These are phyloP conservation scores for Sarcodon aspratus DNA, from an alignment of 768 basidiomycete species.

Conservation along the genomic window DNA sequence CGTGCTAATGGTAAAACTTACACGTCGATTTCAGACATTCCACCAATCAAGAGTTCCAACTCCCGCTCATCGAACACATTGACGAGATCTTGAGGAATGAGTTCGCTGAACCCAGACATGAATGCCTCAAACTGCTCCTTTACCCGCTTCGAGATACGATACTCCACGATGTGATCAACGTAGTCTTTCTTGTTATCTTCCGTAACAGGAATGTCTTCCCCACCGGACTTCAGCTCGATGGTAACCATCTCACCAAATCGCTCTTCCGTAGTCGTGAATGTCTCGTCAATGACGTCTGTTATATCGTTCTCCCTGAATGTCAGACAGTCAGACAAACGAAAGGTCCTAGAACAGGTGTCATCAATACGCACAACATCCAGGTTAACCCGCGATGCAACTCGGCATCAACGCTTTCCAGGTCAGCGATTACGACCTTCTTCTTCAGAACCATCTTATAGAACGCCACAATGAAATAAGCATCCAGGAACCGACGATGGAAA, in stretches of 20 bases:
- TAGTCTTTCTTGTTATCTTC: slow-evolving; percentile 99
- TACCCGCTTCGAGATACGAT: slow-evolving; percentile 94
- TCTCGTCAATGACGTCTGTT: slow-evolving; percentile 95
- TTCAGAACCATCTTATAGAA: slow-evolving; percentile 99
- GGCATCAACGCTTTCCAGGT: slow-evolving; percentile 94
- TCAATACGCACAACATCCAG: slow-evolving; percentile 86
- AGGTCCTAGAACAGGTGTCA: neutral
- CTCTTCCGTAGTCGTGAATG: slow-evolving; percentile 94
- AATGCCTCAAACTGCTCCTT: slow-evolving; percentile 99
- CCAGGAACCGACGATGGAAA: slow-evolving; percentile 98
- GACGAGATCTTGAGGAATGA: slow-evolving; percentile 95
- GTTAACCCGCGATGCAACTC: slow-evolving; percentile 91
- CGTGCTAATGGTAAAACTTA: slow-evolving; percentile 31
- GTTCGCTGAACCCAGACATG: slow-evolving; percentile 99
- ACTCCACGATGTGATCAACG: slow-evolving; percentile 87
- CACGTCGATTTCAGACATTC: slow-evolving; percentile 99
- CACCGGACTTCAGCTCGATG: slow-evolving; percentile 87
- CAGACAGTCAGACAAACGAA: slow-evolving; percentile 9
- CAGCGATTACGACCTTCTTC: slow-evolving; percentile 91
- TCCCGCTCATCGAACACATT: slow-evolving; percentile 99
- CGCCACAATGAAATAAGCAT: slow-evolving; percentile 98
- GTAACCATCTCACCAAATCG: slow-evolving; percentile 98
- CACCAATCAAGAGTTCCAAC: slow-evolving; percentile 92
- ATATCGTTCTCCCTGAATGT: slow-evolving; percentile 84
- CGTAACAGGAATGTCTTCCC: slow-evolving; percentile 78